phyloP scores from a whole-genome alignment of 129 eudicot species.

The Ambrosia trifida region DNA sequence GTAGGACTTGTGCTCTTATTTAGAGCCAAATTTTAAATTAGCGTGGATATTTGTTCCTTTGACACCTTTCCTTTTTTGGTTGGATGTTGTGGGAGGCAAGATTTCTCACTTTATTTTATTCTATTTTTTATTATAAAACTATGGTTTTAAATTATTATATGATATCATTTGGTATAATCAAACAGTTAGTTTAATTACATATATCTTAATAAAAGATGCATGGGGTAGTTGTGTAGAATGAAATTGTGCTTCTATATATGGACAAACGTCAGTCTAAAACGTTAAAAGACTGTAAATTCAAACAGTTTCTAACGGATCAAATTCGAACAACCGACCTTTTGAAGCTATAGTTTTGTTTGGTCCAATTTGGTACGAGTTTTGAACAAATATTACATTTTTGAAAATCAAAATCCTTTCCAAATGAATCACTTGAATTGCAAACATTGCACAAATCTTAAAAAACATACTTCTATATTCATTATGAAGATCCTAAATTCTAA shows the following conservation, averaged over 20 bases:
- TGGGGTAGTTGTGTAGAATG: neutral
- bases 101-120: conserved; percentile 18
- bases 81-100: conserved; percentile 44
- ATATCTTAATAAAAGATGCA: neutral
- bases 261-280: neutral
- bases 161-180: conserved; percentile 7
- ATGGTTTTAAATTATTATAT: neutral
- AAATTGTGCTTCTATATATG: neutral
- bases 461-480: no score
- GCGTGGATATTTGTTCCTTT: conserved; percentile 32
- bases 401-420: no score
- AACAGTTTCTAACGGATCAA: no score
- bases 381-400: no score
- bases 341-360: no score
- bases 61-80: conserved; percentile 42
- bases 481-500: no score
- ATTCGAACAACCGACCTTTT: no score
- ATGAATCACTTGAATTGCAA: no score
- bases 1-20: conserved; percentile 34
- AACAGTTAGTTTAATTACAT: neutral
- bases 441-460: no score
- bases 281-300: no score
- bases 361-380: no score
- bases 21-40: conserved; percentile 21
- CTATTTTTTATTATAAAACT: neutral